Evolutionary conservation across 192 early-diverging fungal species (phyloP), one percentile per base, ranked within the genome.

Genomic region (Podochytrium sp.): DNA sequence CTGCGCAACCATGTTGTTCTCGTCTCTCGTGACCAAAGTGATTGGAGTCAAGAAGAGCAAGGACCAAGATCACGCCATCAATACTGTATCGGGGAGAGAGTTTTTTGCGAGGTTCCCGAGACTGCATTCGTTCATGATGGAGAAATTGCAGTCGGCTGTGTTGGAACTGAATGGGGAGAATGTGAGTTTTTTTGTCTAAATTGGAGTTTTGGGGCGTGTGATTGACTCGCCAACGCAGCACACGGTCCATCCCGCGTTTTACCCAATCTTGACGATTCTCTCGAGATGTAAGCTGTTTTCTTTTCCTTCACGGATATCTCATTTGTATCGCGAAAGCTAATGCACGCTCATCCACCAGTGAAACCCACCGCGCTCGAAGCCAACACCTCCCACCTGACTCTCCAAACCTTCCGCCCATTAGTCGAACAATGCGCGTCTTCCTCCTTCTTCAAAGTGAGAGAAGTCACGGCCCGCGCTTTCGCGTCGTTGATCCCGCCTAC

Each of bases 1-100:
- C 78, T 95, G 94, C 53, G 92, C 94, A 37, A 90, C 94, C 1
- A 94, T 98, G 90, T 76, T 98, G 63, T 98, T 94, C 76, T 91
- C 94, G 6, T 88, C 95, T 0, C 71, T 96, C 40, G 76, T 96
- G 14, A 91, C 90, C 27, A 88, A 94, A 57, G 89, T 90, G 5
- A 90, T 98, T 80, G 96, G 96, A 5, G 88, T 86, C 49, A 96
- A 92, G 58, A 90, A 90, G 59, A 84, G 83, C 2, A 86, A 84
- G n/a, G 90, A 92, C 52, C 89, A 95, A 63, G 84, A 89, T 35
- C 81, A 88, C 65, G 83, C 83, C 2, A 80, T 91, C 49, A 92
- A 95, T 43, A 87, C 90, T 23, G 87, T 96, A 29, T 93, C 94
- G 2, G 91, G 90, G 0, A 88, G 93, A 30, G 96, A 97, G 81